phyloP scores from a whole-genome alignment of 2,329 filamentous ascomycete species.

The Colletotrichum limetticola region DNA sequence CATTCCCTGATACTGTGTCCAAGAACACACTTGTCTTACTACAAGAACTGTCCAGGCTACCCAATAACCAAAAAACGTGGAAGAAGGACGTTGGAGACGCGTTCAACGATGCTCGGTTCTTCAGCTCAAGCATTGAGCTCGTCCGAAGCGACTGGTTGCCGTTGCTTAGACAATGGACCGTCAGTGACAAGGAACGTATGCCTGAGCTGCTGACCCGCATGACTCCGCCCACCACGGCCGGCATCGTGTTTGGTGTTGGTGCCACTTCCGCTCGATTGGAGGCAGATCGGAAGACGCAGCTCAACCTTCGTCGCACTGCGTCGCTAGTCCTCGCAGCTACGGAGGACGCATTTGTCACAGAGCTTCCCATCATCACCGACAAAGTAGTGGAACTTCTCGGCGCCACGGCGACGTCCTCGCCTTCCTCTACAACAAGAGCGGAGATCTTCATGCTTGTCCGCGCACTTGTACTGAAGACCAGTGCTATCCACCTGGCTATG shows the following conservation, averaged over 20 bases:
- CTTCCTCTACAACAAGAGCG: conserved; percentile 87
- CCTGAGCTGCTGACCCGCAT: conserved; percentile 83
- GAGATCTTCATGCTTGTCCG: conserved; percentile 92
- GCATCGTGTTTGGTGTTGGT: conserved; percentile 98
- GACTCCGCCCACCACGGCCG: conserved; percentile 87
- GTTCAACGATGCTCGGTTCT: conserved; percentile 90
- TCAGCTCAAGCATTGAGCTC: conserved; percentile 73
- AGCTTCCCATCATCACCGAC: conserved; percentile 79
- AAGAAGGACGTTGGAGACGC: conserved; percentile 92
- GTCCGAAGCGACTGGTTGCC: conserved; percentile 83
- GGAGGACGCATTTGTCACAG: conserved; percentile 82
- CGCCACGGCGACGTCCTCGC: conserved; percentile 88
- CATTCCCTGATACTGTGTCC: conserved; percentile 87
- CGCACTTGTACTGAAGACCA: conserved; percentile 82
- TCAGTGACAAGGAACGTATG: conserved; percentile 89
- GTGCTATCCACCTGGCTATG: conserved; percentile 80
- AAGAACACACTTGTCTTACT: conserved; percentile 77
- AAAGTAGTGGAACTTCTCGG: conserved; percentile 88
- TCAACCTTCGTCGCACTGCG: conserved; percentile 86
- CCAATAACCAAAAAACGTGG: conserved; percentile 88
- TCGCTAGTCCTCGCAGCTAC: conserved; percentile 81
- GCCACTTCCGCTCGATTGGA: conserved; percentile 94
- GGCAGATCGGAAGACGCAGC: conserved; percentile 90
- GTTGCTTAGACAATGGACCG: conserved; percentile 83
- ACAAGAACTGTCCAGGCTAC: conserved; percentile 79